Conservation (phyloP, 768 basidiomycete species). For the Tricholomella constricta region DNA sequence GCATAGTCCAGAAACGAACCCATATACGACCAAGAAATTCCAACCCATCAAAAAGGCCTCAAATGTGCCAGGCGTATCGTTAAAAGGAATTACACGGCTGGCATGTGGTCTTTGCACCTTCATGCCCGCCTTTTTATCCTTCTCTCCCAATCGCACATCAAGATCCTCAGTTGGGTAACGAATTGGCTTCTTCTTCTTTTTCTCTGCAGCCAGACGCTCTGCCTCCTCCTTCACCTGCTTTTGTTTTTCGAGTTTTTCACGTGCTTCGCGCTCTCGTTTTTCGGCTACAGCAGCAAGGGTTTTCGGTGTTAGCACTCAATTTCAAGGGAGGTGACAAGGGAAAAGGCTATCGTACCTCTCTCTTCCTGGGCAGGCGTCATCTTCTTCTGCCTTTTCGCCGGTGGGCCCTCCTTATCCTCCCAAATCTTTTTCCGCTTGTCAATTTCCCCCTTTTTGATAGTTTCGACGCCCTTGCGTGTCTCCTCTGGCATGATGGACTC, state of each 20-base stretch:
- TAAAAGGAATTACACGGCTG: conserved; percentile 70
- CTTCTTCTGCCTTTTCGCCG: conserved; percentile 82
- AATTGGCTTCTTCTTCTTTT: conserved; percentile 87
- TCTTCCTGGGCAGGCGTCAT: conserved; percentile 73
- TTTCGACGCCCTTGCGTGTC: conserved; percentile 75
- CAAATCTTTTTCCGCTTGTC: conserved; percentile 92
- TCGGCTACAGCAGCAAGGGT: conserved; percentile 44
- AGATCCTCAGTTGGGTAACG: conserved; percentile 94
- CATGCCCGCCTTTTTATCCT: conserved; percentile 80
- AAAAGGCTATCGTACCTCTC: conserved; percentile 49
- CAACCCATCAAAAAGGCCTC: conserved; percentile 89
- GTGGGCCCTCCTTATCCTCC: conserved; percentile 86
- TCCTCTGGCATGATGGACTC: conserved; percentile 85
- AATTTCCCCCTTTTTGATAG: conserved; percentile 82
- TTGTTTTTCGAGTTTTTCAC: conserved; percentile 68
- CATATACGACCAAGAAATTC: conserved; percentile 94
- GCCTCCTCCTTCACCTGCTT: conserved; percentile 68
- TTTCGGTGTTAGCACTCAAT: conserved; percentile 23
- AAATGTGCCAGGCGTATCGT: conserved; percentile 62
- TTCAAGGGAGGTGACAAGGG: conserved; percentile 5
- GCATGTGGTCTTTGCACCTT: conserved; percentile 67
- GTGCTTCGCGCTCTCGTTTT: conserved; percentile 69
- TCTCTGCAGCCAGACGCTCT: conserved; percentile 70
- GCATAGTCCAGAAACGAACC: conserved; percentile 54
- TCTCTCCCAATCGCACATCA: conserved; percentile 76